Percentiles rank a stretch among this genome's conserved stretches.
These are phyloP conservation scores for Climacium dendroides DNA, from an alignment of 225 moss, liverwort and hornwort species.

Conservation along the genomic window DNA sequence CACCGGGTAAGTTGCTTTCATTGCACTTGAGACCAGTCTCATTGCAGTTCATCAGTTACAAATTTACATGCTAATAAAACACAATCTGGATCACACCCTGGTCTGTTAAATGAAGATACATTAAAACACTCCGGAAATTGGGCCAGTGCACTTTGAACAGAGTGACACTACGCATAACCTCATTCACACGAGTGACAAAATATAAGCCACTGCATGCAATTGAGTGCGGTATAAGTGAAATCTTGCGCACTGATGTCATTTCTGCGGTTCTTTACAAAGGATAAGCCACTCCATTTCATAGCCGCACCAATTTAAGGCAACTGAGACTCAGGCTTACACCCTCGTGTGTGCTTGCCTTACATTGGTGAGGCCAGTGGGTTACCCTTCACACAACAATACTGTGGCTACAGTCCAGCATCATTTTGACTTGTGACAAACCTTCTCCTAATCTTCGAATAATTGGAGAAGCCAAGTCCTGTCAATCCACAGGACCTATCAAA, in stretches of 20 bases:
- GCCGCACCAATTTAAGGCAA: not conserved
- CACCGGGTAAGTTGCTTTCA: not conserved
- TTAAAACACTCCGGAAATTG: not conserved
- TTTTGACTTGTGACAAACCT: slow-evolving; percentile 7
- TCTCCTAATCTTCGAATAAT: not conserved
- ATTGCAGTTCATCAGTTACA: not conserved
- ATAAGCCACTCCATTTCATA: not conserved
- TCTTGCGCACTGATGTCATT: not conserved
- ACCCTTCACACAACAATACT: not conserved
- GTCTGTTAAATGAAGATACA: not conserved
- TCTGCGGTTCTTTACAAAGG: not conserved
- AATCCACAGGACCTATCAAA: slow-evolving; percentile 7
- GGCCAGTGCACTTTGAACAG: not conserved
- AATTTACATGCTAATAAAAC: not conserved
- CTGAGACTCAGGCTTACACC: not conserved
- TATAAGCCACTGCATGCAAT: not conserved
- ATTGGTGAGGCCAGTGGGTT: not conserved
- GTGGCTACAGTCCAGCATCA: slow-evolving; percentile 4
- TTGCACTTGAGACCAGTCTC: not conserved
- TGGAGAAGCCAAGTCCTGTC: slow-evolving; percentile 6
- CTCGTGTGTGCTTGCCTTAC: not conserved
- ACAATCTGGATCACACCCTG: not conserved
- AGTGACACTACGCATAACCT: not conserved
- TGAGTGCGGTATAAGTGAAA: not conserved
- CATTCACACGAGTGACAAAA: not conserved